These are phyloP conservation scores for Yamadazyma sp. DNA, from an alignment of 805 yeast species.

Conservation along the genomic window DNA sequence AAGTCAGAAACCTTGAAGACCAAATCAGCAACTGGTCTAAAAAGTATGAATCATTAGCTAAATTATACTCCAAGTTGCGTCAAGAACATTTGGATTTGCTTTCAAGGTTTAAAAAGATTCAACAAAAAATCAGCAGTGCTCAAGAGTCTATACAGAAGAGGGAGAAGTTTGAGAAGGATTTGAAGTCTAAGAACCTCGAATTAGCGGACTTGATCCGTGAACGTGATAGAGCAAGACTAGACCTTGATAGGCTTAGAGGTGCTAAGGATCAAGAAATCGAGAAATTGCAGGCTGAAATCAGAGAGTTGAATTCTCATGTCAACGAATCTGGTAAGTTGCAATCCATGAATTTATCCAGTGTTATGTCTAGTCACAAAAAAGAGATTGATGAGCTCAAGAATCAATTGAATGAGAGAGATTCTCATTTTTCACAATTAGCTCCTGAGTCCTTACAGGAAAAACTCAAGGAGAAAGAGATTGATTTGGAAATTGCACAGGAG, in stretches of 20 bases:
- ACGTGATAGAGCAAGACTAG: conserved; percentile 84
- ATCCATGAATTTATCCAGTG: conserved; percentile 58
- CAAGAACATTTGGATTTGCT: conserved; percentile 85
- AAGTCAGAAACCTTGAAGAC: conserved; percentile 63
- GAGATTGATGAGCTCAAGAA: conserved; percentile 57
- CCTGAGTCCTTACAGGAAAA: conserved; percentile 39
- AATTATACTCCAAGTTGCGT: conserved; percentile 84
- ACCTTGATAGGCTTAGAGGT: conserved; percentile 68
- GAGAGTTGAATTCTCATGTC: conserved; percentile 58
- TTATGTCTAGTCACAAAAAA: conserved; percentile 60
- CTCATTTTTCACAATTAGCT: conserved; percentile 22
- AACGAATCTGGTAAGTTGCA: conserved; percentile 62
- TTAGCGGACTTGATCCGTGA: conserved; percentile 86
- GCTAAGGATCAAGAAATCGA: conserved; percentile 65
- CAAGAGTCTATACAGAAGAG: conserved; percentile 86
- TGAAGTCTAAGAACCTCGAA: conserved; percentile 83
- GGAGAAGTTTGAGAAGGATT: conserved; percentile 77
- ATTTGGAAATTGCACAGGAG: conserved; percentile 74
- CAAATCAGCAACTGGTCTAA: conserved; percentile 77
- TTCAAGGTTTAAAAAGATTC: conserved; percentile 74
- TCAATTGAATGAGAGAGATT: conserved; percentile 42
- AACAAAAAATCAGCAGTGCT: conserved; percentile 83
- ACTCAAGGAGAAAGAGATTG: conserved; percentile 70
- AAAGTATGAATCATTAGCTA: conserved; percentile 87
- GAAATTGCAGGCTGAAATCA: conserved; percentile 59